Conservation (phyloP, 805 yeast genomes). For the Metschnikowia dekortorum region DNA sequence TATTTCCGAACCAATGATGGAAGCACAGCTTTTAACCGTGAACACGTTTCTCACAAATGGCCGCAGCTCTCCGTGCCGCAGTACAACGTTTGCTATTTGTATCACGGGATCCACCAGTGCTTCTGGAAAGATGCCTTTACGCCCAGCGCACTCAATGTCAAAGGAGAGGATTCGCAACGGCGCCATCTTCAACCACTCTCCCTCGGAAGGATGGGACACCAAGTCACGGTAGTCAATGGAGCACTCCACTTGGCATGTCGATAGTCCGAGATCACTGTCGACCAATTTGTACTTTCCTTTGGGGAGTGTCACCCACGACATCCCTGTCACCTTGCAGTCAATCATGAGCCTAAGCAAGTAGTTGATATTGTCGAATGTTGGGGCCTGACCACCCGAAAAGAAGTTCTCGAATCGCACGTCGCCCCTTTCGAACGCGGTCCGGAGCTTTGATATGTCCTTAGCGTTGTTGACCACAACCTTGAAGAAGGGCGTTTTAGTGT, state of each 20-base stretch:
- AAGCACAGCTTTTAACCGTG: conserved; percentile 85
- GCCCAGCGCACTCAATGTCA: conserved; percentile 98
- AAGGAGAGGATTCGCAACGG: conserved; percentile 90
- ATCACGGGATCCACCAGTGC: conserved; percentile 90
- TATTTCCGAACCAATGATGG: conserved; percentile 91
- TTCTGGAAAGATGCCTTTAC: conserved; percentile 95
- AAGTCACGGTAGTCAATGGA: conserved; percentile 62
- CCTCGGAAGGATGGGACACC: conserved; percentile 81
- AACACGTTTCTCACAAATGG: conserved; percentile 95
- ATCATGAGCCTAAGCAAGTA: conserved; percentile 84
- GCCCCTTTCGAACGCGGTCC: conserved; percentile 83
- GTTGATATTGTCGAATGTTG: conserved; percentile 87
- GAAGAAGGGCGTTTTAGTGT: conserved; percentile 70
- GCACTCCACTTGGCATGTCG: conserved; percentile 86
- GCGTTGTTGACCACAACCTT: conserved; percentile 68
- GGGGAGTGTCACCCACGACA: conserved; percentile 96
- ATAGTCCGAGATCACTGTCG: conserved; percentile 36
- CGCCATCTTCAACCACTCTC: conserved; percentile 89
- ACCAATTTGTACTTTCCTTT: conserved; percentile 58
- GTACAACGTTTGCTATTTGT: conserved; percentile 94
- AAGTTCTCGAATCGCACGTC: conserved; percentile 60
- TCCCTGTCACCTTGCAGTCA: conserved; percentile 88
- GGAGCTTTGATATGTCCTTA: conserved; percentile 57
- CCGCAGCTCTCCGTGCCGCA: conserved; percentile 71
- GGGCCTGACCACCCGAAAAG: conserved; percentile 51